Percentiles rank a stretch among this genome's conserved stretches.
phyloP scores from a whole-genome alignment of 1,139 yeast species.

The Blastobotrys aristatus region DNA sequence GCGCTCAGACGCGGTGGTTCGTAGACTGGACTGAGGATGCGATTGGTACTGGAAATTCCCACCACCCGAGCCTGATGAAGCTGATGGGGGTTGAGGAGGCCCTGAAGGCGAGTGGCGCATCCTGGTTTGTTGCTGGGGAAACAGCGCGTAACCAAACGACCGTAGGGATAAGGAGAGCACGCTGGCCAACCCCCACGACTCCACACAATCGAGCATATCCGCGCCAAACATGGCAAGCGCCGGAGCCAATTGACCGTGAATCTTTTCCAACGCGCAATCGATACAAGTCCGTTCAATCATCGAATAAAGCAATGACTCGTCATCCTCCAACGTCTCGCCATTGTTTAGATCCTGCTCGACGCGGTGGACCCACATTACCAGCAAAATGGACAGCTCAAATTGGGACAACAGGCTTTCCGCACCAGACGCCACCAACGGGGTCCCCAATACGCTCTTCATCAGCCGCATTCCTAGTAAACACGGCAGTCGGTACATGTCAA shows the following conservation, averaged over 20 bases:
- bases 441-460: conserved; percentile 21
- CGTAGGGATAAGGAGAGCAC: conserved; percentile 27
- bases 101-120: not conserved
- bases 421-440: conserved; percentile 23
- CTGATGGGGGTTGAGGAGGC: not conserved
- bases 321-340: conserved; percentile 20
- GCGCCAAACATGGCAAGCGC: conserved; percentile 30
- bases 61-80: not conserved
- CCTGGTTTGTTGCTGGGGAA: conserved; percentile 14
- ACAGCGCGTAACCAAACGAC: conserved; percentile 25
- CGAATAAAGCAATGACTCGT: conserved; percentile 22
- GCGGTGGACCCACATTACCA: conserved; percentile 34
- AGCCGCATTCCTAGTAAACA: conserved; percentile 23
- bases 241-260: conserved; percentile 25
- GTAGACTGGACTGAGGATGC: conserved; percentile 8
- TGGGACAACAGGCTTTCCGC: conserved; percentile 26
- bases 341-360: conserved; percentile 24
- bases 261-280: conserved; percentile 25
- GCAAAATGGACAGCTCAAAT: conserved; percentile 28
- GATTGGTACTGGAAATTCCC: conserved; percentile 3
- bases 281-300: conserved; percentile 23
- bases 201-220: conserved; percentile 27
- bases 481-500: conserved; percentile 26
- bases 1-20: conserved; percentile 9
- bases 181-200: conserved; percentile 31